Evolutionary conservation across 352 stramenopile genomes (phyloP).

Genomic region (Achlya hypogyna): DNA sequence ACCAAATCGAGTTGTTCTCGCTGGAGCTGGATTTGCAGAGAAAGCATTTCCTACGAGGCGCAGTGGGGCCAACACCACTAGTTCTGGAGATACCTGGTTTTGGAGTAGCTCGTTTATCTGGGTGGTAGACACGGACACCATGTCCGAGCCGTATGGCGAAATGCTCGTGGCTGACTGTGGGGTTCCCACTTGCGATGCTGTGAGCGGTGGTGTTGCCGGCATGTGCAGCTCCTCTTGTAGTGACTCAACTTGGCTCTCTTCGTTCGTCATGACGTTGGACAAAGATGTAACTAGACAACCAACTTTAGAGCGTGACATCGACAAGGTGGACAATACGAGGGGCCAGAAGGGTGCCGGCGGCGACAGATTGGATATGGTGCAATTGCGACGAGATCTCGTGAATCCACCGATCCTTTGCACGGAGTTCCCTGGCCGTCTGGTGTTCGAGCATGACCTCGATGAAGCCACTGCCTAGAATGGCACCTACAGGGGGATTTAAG

Average conservation of each 20-base stretch:
- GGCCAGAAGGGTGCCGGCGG: background rate
- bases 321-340: too few relatives aligned
- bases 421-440: constrained; percentile 25
- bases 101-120: background rate
- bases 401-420: background rate
- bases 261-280: background rate
- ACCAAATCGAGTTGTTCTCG: background rate
- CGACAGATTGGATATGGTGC: background rate
- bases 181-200: background rate
- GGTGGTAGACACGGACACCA: background rate
- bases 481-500: constrained; percentile 18
- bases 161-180: background rate
- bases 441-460: constrained; percentile 81
- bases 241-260: too few relatives aligned
- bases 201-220: background rate
- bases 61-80: background rate
- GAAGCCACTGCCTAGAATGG: constrained; percentile 70
- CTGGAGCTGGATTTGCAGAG: background rate
- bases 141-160: background rate
- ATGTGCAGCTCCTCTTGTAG: background rate
- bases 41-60: background rate
- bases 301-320: background rate
- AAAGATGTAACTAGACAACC: background rate
- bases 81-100: background rate
- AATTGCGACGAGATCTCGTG: constrained; percentile 1